These are phyloP conservation scores for Oryza coarctata DNA, from an alignment of 176 grass and related monocot species.

Conservation along the genomic window DNA sequence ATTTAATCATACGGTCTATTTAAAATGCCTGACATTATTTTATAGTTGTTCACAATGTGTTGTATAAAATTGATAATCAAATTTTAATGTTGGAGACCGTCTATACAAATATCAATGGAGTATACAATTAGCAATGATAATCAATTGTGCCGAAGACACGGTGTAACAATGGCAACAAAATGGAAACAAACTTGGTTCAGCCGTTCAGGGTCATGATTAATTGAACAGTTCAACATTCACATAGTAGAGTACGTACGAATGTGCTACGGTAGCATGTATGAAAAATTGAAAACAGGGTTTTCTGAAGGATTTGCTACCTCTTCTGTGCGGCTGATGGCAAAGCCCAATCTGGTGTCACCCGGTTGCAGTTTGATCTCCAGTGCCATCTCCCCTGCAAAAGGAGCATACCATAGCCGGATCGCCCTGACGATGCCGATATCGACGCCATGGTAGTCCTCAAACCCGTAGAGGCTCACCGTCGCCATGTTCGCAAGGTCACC, in stretches of 20 bases:
- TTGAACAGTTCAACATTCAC: neutral
- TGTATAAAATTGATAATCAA: no score
- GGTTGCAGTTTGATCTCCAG: slow-evolving; percentile 63
- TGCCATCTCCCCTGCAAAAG: slow-evolving; percentile 46
- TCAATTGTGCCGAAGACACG: neutral
- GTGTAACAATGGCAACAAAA: neutral
- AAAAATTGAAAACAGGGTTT: neutral
- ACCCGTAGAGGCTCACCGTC: slow-evolving; percentile 68
- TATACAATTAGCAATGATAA: no score
- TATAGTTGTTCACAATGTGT: no score
- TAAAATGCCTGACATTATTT: no score
- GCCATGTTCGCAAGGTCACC: slow-evolving; percentile 62
- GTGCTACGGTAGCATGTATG: neutral
- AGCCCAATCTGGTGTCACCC: slow-evolving; percentile 67
- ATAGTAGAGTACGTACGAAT: neutral
- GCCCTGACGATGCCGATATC: slow-evolving; percentile 67
- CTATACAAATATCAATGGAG: no score
- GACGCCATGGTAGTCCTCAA: slow-evolving; percentile 75
- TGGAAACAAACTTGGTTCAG: neutral
- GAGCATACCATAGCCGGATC: slow-evolving; percentile 58
- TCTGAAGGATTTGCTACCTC: slow-evolving; percentile 8
- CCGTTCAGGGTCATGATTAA: neutral
- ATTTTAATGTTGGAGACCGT: no score
- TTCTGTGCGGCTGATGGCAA: slow-evolving; percentile 72
- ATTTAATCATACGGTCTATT: no score